Evolutionary conservation across 208 protist genomes (phyloP), one percentile per base, ranked within the genome.

Genomic region (Crithidia thermophila): DNA sequence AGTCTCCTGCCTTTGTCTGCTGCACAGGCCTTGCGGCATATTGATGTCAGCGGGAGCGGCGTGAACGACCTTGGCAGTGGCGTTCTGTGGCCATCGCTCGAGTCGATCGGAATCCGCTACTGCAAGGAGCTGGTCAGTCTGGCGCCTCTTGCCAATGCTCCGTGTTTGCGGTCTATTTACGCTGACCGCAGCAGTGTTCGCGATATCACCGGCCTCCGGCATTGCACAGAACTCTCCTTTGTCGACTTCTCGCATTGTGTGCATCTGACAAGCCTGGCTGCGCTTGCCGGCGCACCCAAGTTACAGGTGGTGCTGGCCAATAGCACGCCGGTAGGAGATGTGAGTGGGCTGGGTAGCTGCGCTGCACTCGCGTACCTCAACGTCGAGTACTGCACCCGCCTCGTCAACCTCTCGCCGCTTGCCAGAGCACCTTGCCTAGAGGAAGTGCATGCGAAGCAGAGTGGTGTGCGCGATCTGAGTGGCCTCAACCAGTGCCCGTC

Each of bases 401-500:
- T 57, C 18, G 43, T 31, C 14, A n/a, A 45, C 33, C 34, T 66
- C 36, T 46, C 60, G 11, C 31, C 45, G 36, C 47, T 66, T 55
- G 10, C 60, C 8, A 47, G 60, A 1, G 47, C 60, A 7, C 47
- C 47, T 4, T 34, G 47, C 3, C 25, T 57, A 36, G 45, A 66
- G 13, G 31, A 56, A 18, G n/a, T 57, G 8, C 47, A 56, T 47
- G 60, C 47, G 14, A 57, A 53, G 11, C 60, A 53, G 3, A 66
- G 45, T 36, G 36, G 60, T 4, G 13, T n/a, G 18, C 18, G 34
- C 18, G 21, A 56, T 47, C 34, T 66, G 0, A 40, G 31, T n/a
- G 60, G 47, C 7, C 60, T 65, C 11, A 39, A 55, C n/a, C 45
- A 5, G 14, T 55, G 59, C 25, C 39, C 46, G 3, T 65, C 59